Evolutionary conservation across 2,329 filamentous ascomycete species (phyloP), one percentile per base, ranked within the genome.

Genomic region (Fonsecaea multimorphosa): DNA sequence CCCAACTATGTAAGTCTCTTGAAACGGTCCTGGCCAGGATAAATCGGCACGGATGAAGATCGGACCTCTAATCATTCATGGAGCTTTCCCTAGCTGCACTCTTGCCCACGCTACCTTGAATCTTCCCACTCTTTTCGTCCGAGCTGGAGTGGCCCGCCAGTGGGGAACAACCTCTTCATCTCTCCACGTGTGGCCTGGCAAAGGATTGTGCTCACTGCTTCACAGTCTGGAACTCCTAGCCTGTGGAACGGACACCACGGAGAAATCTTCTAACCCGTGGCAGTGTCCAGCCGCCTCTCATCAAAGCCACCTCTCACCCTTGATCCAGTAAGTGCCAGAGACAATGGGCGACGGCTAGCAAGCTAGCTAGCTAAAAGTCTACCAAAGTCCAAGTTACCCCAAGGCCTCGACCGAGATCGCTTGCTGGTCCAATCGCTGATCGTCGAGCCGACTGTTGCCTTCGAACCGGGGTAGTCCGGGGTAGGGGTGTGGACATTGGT

Each of bases 381-480:
- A 29, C 38, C 32, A 27, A 27, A 7, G 29, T 52, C 38, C 32
- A 27, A 27, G 12, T 34, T 52, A 56, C 61, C 56, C 63, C 63
- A 65, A 44, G 61, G 40, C 36, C 32, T 63, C 59, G 61, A 65
- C 29, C 36, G 16, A 44, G n/a, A 52, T 57, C 63, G 57, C 31
- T 52, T 46, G 51, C 22, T 16, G 34, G n/a, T 51, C 61, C 65
- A 67, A 67, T 67, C 61, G 61, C 57, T 59, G 29, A 46, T 19
- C 31, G 9, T n/a, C 29, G 36, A 8, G 19, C 36, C 24, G 34
- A 11, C 24, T 14, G 8, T 19, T 59, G 40, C 19, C 38, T 27
- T 54, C 40, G 22, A 63, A 56, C 64, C 59, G 53, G 53, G 65
- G 53, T 58, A 61, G 60, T 68, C 67, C 54, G 64, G 67, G 64